Percentiles rank a stretch among this genome's conserved stretches.
Evolutionary conservation across 2,329 filamentous ascomycete genomes (phyloP).

Genomic region (Hypoxylon sp.): DNA sequence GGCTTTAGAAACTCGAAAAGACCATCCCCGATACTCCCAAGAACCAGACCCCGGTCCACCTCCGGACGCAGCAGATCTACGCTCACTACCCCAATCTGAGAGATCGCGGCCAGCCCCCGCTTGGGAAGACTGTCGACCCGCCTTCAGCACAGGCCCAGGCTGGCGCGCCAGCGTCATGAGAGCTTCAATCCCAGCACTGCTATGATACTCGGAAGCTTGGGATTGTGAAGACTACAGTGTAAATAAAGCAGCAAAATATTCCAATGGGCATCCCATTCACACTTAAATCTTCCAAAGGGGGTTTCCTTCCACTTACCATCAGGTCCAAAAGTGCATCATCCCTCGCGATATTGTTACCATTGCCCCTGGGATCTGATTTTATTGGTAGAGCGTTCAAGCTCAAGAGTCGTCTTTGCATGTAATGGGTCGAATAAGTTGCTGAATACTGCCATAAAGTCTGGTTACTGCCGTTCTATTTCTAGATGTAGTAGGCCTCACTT

Average conservation of each 20-base stretch:
- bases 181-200: not conserved
- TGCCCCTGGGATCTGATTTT: not conserved
- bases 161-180: constrained; percentile 36
- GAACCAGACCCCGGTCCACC: constrained; percentile 75
- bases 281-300: too few species aligned
- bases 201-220: not conserved
- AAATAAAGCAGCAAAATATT: constrained; percentile 29
- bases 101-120: constrained; percentile 44
- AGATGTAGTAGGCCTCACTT: too few species aligned
- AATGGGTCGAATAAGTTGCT: not conserved
- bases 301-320: too few species aligned
- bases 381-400: not conserved
- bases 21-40: constrained; percentile 76
- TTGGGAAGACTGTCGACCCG: constrained; percentile 44
- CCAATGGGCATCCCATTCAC: constrained; percentile 1
- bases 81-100: constrained; percentile 58
- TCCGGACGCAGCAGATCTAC: constrained; percentile 71
- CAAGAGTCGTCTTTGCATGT: not conserved
- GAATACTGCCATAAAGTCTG: too few species aligned
- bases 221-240: constrained; percentile 22
- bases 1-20: constrained; percentile 79
- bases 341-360: too few species aligned
- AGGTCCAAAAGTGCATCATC: not conserved
- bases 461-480: too few species aligned
- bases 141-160: constrained; percentile 43